Evolutionary conservation across 768 basidiomycete species (phyloP).

Genomic region (Peribolospora kevripleyi): DNA sequence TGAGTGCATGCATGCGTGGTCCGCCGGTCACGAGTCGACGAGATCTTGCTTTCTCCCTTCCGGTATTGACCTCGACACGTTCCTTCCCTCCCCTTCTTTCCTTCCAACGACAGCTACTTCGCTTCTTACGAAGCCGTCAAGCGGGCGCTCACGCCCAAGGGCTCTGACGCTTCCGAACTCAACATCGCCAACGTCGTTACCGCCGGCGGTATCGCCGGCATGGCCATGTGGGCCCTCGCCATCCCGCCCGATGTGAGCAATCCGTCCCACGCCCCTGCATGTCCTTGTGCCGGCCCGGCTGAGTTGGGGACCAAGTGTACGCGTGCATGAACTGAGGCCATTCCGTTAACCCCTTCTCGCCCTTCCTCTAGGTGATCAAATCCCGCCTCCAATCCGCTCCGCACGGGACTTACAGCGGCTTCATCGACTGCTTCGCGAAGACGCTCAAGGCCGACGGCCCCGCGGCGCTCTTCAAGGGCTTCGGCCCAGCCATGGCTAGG

Average conservation of each 20-base stretch:
- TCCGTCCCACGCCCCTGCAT: neutral
- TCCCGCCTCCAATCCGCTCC: constrained; percentile 88
- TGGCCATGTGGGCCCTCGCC: constrained; percentile 94
- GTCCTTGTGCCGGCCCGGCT: constrained; percentile 1
- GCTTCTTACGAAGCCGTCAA: constrained; percentile 91
- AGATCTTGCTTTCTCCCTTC: neutral
- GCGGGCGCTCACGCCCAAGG: constrained; percentile 54
- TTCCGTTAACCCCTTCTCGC: neutral
- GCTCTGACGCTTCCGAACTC: constrained; percentile 52
- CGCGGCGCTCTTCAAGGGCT: constrained; percentile 77
- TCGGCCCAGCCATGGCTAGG: constrained; percentile 85
- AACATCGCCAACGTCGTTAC: constrained; percentile 66
- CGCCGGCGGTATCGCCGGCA: constrained; percentile 80
- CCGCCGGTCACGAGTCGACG: constrained; percentile 6
- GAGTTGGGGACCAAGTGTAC: neutral
- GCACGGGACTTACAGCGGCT: constrained; percentile 85
- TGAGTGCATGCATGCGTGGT: constrained; percentile 23
- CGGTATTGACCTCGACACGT: neutral
- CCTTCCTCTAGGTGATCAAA: constrained; percentile 50
- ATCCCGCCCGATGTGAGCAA: constrained; percentile 70
- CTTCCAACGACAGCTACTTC: constrained; percentile 47
- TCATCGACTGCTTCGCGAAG: constrained; percentile 77
- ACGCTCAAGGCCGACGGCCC: constrained; percentile 68
- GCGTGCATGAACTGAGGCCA: neutral
- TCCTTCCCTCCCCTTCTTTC: neutral